Evolutionary conservation across 75 land plant genomes (phyloP).

Genomic region (Selaginella moellendorffii): DNA sequence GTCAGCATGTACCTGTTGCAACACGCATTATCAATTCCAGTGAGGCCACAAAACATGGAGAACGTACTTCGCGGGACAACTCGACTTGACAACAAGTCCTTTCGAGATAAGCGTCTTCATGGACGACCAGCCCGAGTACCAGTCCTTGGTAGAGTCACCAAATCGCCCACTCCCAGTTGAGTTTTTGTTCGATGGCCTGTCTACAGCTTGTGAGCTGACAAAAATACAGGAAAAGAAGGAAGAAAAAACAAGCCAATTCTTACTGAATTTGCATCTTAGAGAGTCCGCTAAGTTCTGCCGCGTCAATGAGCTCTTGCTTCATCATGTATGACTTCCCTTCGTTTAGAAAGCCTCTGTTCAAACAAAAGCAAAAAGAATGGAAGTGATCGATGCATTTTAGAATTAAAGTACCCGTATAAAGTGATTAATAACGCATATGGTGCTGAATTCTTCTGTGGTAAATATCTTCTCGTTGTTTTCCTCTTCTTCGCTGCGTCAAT

Average conservation of each 20-base stretch:
- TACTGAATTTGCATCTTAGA: slow-evolving; percentile 59
- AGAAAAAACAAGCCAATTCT: slow-evolving; percentile 9
- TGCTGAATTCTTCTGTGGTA: slow-evolving; percentile 79
- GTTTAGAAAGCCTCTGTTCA: not conserved
- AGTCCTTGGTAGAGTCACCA: slow-evolving; percentile 42
- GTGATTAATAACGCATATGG: slow-evolving; percentile 80
- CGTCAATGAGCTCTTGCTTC: slow-evolving; percentile 86
- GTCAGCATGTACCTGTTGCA: slow-evolving; percentile 76
- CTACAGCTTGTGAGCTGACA: not conserved
- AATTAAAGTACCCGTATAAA: slow-evolving; percentile 41
- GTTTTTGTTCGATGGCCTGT: slow-evolving; percentile 53
- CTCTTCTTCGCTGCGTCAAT: slow-evolving; percentile 50
- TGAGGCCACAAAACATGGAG: not conserved
- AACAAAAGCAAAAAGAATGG: not conserved
- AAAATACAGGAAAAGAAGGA: not conserved
- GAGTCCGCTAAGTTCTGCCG: slow-evolving; percentile 86
- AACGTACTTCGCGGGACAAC: slow-evolving; percentile 80
- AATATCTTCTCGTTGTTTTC: slow-evolving; percentile 38
- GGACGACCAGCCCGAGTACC: slow-evolving; percentile 93
- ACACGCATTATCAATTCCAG: not conserved
- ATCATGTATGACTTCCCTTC: slow-evolving; percentile 57
- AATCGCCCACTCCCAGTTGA: slow-evolving; percentile 42
- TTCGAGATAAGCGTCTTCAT: slow-evolving; percentile 76
- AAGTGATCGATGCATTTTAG: not conserved
- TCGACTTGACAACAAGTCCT: slow-evolving; percentile 73